Base-by-base conservation (phyloP, 2,329 filamentous ascomycete genomes). In the Fusarium sp. region DNA sequence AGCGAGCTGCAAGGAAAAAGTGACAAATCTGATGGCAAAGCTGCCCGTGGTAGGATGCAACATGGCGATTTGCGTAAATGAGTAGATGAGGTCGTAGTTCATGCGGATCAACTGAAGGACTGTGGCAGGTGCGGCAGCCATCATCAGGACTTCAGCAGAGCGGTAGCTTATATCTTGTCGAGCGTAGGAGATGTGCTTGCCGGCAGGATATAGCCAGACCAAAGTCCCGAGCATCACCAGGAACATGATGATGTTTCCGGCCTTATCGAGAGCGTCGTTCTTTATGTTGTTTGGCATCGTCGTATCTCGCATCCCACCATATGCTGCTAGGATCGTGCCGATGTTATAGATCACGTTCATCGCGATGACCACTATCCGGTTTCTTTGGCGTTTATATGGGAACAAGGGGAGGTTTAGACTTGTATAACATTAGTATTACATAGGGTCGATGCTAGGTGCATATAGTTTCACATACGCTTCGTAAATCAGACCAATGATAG, bases 371-470 rank as follows among this genome's bases (percentile, higher is more conserved):
- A 2, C 6, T 25, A 44, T 19, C 1, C 21, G 30, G 28, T 58
- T 58, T 16, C 54, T 9, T 8, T n/a, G 40, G 1, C 18, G n/a
- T 25, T 35, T 58, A 11, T 44, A 58, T 13, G 40, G 54, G 7
- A 33, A 46, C 1, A 46, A 1, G 0, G 54, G 53, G 2, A 57
- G 25, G 1, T 43, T 57, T 10, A 43, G 6, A 21, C 53, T 57
- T 4, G 28, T 4, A 3, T 1, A 6, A 32, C 2, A 13, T 56
- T 1, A 28, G 43, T n/a, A n/a, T 6, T n/a, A 40, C 0, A n/a
- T 6, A 40, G 1, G 12, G 38, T n/a, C 8, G 1, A 43, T 23
- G n/a, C 40, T 25, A 10, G 18, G 18, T 7, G 25, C 12, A 21
- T 21, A 5, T 1, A 28, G 2, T 19, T 21, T 21, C 19, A 33